Base-by-base conservation (phyloP, 192 early-diverging fungal genomes). In the Coemansia sp. region DNA sequence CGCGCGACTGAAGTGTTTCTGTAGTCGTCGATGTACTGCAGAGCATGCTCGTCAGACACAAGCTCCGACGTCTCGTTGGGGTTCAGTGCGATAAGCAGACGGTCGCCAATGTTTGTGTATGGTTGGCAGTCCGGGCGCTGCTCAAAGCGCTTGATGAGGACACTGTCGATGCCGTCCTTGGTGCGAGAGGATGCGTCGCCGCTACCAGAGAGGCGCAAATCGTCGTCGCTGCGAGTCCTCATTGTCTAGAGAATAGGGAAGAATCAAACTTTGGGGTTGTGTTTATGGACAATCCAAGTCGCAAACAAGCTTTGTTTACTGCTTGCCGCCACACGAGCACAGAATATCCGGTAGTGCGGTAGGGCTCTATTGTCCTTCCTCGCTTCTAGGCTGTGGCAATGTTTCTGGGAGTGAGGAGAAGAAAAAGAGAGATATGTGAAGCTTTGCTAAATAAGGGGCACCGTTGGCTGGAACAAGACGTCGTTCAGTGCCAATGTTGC, bases 1-100 rank as follows among this genome's bases (percentile, higher is more conserved):
- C 77, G 64, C 64, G 60, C 25, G 10, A 47, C 55, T 4, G 74
- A 75, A 19, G 84, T 85, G 56, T 88, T 81, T 66, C 89, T 87
- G 68, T 90, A 92, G 64, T 85, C 83, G 23, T 83, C 79, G 23
- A 92, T 86, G 68, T 94, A 92, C 25, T 87, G 78, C 70, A 90
- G 88, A 23, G 87, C 71, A 22, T 78, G 67, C n/a, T 79, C 67
- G 57, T 85, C 82, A 31, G 87, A 85, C 11, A 83, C 67, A 36
- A 80, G 76, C 42, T 83, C 84, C 19, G 71, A 61, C 45, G 80
- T 70, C 44, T 84, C 68, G 55, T 73, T 82, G 36, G 91, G 89
- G 27, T 89, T 87, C 27, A 94, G 68, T 20, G 90, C 84, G 7
- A 95, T 66, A 19, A 97, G 76, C 27, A 83, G 80, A 5, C 90